phyloP scores from a whole-genome alignment of 129 eudicot species.

The Lactuca sativa region DNA sequence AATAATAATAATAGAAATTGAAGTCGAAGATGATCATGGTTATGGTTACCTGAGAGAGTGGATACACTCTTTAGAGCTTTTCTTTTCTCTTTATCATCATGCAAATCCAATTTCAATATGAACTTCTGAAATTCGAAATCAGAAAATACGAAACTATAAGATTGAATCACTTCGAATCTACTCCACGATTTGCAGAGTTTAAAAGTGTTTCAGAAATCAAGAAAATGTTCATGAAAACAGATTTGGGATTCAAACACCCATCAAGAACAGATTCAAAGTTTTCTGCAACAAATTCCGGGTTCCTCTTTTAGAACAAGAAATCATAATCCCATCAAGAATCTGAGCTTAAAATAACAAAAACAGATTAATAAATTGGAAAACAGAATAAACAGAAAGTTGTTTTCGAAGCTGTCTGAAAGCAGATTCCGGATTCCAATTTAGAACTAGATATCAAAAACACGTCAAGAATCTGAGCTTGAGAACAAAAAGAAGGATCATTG shows the following conservation, averaged over 20 bases:
- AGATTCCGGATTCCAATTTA: conserved; percentile 11
- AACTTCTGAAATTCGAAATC: conserved; percentile 46
- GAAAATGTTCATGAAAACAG: neutral
- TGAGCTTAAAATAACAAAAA: conserved; percentile 4
- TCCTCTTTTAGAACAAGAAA: neutral
- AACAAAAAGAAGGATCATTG: conserved; percentile 1
- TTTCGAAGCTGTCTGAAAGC: neutral
- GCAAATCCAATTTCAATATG: conserved; percentile 73
- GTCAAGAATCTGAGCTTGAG: neutral
- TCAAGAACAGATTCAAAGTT: neutral
- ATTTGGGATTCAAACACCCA: conserved; percentile 2
- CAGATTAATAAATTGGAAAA: neutral
- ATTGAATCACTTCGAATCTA: neutral
- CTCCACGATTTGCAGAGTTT: neutral
- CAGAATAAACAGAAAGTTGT: neutral
- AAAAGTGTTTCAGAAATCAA: neutral
- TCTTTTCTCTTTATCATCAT: conserved; percentile 71
- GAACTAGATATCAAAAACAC: conserved; percentile 9
- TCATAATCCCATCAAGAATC: neutral
- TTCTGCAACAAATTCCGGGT: neutral
- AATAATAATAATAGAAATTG: neutral
- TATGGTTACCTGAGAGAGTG: conserved; percentile 62
- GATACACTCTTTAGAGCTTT: conserved; percentile 78
- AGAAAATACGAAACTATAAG: conserved; percentile 9
- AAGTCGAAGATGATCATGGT: conserved; percentile 1